Base-by-base conservation (phyloP, 768 basidiomycete species). In the Pisolithus sp. region DNA sequence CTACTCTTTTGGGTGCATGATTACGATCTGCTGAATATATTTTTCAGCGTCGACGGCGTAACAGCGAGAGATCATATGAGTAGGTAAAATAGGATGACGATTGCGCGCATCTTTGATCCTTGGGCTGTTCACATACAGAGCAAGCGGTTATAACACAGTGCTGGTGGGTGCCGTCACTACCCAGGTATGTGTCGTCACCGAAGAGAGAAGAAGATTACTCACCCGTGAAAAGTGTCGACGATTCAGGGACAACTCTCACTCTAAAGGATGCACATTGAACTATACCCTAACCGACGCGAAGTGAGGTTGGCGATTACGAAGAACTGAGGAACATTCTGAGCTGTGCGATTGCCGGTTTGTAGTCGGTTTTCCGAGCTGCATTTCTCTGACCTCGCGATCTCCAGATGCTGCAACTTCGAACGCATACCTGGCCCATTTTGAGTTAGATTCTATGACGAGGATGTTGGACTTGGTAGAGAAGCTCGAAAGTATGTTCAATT, bases 1-100 rank as follows among this genome's bases (percentile, higher is more conserved):
- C 57, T 64, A 4, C 62, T 80, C 15, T 81, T 81, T 52, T 83
- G 76, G 69, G 51, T 80, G 24, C 71, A 80, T 41, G 52, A 67
- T 0, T 72, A 69, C 28, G 53, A 70, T 3, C 65, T 73, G 5
- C 49, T 44, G 0, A 39, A 62, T 24, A 59, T 77, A 34, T 52
- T 71, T 61, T 64, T 8, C 40, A 23, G 67, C 73, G 31, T 62
- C 71, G 62, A 66, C 34, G 78, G 76, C 5, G 68, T 72, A 1
- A 67, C 65, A 7, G 62, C 66, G 2, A 56, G 66, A 20, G 62
- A 67, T 4, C 75, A 76, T 57, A 59, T 77, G 13, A 66, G 80
- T 79, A 49, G 46, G 72, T 38, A 26, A 23, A 7, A 37, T 26
- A 34, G 26, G 2, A 40, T 37, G 18, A 34, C 8, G 26, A 18